Base-by-base conservation (phyloP, 345 rosid species). In the Sisymbrium irio region DNA sequence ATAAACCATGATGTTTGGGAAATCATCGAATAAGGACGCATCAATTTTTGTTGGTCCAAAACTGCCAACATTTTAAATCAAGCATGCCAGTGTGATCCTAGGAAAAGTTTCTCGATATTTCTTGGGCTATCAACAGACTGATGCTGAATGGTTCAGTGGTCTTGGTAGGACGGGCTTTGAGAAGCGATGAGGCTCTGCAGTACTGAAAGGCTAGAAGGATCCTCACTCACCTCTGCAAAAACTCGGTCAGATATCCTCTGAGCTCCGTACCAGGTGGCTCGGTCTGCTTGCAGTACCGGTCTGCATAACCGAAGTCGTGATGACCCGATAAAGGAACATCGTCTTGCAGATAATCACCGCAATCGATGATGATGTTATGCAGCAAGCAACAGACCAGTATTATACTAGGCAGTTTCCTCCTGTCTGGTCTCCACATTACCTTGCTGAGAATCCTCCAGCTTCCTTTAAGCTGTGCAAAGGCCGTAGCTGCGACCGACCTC, bases 341-440 rank as follows among this genome's bases (percentile, higher is more conserved):
- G 0, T 87, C 86, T 72, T 83, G 85, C 81, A 88, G 62, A 58
- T 82, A 80, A 82, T 92, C 99, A 49, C 97, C 91, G 40, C 63
- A 73, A 58, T 95, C 97, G 49, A 95, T 82, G 9, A 87, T 83
- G 67, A 92, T 92, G 80, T 92, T 92, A 77, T 92, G 94, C 67
- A 95, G 88, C 60, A 92, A 76, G 83, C 96, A 95, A 51, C 98
- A 90, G 13, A 92, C 93, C 77, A 94, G 66, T 62, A 94, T 88
- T 19, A 91, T 86, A 73, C 98, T 89, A 1, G 97, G 97, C 41
- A 91, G 84, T 65, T 94, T 94, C 77, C 88, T 83, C 75, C 88
- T 89, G 74, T 94, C 97, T 4, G 97, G 97, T 74, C 97, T 91
- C 98, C 98, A 91, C 96, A 86, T 89, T 11, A 91, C 96, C 77